phyloP scores from a whole-genome alignment of 1,284 basidiomycete species.

The Pulveroboletus sp. region DNA sequence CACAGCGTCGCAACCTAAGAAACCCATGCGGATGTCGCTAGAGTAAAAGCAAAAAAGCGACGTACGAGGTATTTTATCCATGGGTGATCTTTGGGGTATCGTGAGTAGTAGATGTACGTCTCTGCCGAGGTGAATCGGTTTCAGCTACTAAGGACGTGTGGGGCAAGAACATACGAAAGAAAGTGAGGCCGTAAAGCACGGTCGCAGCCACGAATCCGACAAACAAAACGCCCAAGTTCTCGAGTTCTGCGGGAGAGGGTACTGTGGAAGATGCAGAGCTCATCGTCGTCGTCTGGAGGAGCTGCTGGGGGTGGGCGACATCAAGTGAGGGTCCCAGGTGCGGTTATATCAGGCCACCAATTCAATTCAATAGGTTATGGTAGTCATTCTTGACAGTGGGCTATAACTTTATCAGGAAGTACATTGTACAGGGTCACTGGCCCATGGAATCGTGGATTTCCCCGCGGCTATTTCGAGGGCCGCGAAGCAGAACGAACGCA shows the following conservation, averaged over 20 bases:
- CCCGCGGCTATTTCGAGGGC: background rate
- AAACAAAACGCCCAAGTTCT: constrained; percentile 41
- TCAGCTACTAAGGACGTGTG: background rate
- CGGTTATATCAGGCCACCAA: constrained; percentile 16
- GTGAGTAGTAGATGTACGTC: constrained; percentile 43
- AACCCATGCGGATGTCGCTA: background rate
- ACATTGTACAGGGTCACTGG: too few species aligned
- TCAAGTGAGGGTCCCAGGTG: background rate
- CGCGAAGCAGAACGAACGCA: too few species aligned
- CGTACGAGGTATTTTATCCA: constrained; percentile 37
- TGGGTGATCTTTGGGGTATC: constrained; percentile 36
- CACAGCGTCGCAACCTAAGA: constrained; percentile 36
- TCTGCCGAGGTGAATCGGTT: constrained; percentile 26
- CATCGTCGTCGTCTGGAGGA: constrained; percentile 17
- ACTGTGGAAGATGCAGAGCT: constrained; percentile 3
- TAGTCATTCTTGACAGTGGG: background rate
- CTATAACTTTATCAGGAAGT: constrained; percentile 13
- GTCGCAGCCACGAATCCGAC: constrained; percentile 41
- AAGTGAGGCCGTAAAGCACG: constrained; percentile 44
- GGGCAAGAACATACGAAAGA: constrained; percentile 41
- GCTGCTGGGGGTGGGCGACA: constrained; percentile 6
- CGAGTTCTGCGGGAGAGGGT: constrained; percentile 24
- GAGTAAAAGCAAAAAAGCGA: background rate
- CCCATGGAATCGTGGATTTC: too few species aligned
- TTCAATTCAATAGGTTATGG: constrained; percentile 6